phyloP scores from a whole-genome alignment of 2,329 filamentous ascomycete species.

The Plectosphaerella cucumerina region DNA sequence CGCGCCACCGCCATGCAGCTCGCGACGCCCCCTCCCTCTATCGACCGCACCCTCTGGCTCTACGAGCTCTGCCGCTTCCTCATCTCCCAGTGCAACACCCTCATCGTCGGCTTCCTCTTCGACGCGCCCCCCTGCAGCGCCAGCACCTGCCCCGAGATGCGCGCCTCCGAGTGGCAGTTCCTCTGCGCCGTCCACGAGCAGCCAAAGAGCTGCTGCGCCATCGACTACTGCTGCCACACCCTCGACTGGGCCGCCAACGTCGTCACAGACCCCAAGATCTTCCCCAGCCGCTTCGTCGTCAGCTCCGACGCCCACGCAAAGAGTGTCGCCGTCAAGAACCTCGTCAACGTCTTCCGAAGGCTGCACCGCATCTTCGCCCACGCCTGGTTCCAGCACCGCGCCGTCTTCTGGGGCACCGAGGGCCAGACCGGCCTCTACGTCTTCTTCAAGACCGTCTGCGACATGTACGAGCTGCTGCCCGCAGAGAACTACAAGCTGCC shows the following conservation, averaged over 20 bases:
- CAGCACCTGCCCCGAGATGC: slow-evolving; percentile 93
- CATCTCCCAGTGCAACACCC: slow-evolving; percentile 86
- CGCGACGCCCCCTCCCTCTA: slow-evolving; percentile 72
- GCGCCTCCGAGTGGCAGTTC: slow-evolving; percentile 98
- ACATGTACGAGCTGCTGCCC: slow-evolving; percentile 82
- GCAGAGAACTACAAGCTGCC: slow-evolving; percentile 96
- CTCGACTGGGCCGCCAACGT: slow-evolving; percentile 96
- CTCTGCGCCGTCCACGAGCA: slow-evolving; percentile 96
- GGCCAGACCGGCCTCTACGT: slow-evolving; percentile 87
- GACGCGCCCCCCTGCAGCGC: slow-evolving; percentile 86
- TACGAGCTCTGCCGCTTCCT: slow-evolving; percentile 97
- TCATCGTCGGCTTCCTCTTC: slow-evolving; percentile 89
- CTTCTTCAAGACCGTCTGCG: slow-evolving; percentile 96
- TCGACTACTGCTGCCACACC: slow-evolving; percentile 98
- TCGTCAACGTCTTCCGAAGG: slow-evolving; percentile 91
- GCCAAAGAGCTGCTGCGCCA: slow-evolving; percentile 94
- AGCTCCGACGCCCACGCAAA: slow-evolving; percentile 54
- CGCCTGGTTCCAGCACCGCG: slow-evolving; percentile 96
- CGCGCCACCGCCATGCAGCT: slow-evolving; percentile 72
- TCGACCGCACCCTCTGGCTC: slow-evolving; percentile 88
- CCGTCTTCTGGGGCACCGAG: slow-evolving; percentile 94
- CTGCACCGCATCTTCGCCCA: slow-evolving; percentile 97
- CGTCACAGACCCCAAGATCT: slow-evolving; percentile 90
- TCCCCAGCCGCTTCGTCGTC: slow-evolving; percentile 75
- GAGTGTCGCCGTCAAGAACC: slow-evolving; percentile 68